Evolutionary conservation across 306 rosid genomes (phyloP), one percentile per base, ranked within the genome.

Genomic region (Dalbergia oliveri): DNA sequence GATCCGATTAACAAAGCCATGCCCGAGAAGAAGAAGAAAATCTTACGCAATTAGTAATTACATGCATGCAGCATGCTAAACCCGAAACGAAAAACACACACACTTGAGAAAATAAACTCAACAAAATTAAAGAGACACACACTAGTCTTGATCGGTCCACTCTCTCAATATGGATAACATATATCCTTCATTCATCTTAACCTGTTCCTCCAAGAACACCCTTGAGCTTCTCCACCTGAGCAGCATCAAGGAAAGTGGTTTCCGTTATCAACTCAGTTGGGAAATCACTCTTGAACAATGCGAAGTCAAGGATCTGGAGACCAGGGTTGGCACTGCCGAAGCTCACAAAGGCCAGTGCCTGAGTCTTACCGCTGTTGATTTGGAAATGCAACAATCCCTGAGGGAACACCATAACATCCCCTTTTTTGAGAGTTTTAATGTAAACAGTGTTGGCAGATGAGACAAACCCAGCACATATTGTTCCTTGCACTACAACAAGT

Each of bases 381-480:
- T 90, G 94, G 67, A 94, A 94, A 65, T 94, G 99, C 68, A 94
- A 58, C 3, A 94, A 69, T 1, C 97, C 99, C 49, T 89, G 97
- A 6, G 99, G 99, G 75, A 87, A 94, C 5, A 90, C 88, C 94
- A 93, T 93, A 12, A 75, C 23, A 64, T 94, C 99, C 1, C 99
- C 99, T 63, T 71, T 88, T 4, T 89, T 4, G 5, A 94, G 93
- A 2, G 78, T 81, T 47, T 93, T 88, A 3, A 84, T 35, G 73
- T 90, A 94, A 3, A 90, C 97, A 0, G 49, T 76, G 77, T 93
- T 87, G 2, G 74, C 93, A 0, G 97, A 87, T 0, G 91, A 43
- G 64, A 94, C 81, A 35, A 94, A 94, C 0, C 95, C 97, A 0
- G 99, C 90, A n/a, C 77, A 66, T 57, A 94, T 84, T 35, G 37